phyloP scores from a whole-genome alignment of 768 basidiomycete species.

The Dacryopinax primogenitus region DNA sequence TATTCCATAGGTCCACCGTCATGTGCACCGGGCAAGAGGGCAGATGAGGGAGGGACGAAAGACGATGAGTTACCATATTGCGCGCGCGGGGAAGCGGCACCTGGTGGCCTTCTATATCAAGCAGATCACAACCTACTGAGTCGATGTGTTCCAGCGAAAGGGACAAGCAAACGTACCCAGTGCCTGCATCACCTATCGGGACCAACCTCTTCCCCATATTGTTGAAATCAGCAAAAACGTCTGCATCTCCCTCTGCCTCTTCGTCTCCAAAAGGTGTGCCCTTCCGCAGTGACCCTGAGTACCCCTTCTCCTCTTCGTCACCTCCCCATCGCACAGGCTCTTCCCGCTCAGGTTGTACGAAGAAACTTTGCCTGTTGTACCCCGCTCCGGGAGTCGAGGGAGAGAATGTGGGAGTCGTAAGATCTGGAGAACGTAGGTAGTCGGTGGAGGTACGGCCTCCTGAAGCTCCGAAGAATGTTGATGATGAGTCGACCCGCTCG shows the following conservation, averaged over 20 bases:
- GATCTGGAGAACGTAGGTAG: neutral
- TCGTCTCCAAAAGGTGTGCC: too few species aligned
- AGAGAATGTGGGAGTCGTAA: conserved; percentile 45
- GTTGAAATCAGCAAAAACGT: conserved; percentile 83
- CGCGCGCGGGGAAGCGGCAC: neutral
- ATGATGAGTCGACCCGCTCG: conserved; percentile 10
- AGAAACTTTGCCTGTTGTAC: conserved; percentile 53
- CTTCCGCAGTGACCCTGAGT: neutral
- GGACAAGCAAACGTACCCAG: neutral
- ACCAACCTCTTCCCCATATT: conserved; percentile 57
- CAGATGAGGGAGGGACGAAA: conserved; percentile 7
- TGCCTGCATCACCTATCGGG: conserved; percentile 1
- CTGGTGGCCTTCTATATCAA: neutral
- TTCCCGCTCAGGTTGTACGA: conserved; percentile 51
- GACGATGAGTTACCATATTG: neutral
- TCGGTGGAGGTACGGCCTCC: neutral
- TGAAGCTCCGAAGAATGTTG: conserved; percentile 9
- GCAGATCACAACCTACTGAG: neutral
- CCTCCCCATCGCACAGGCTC: conserved; percentile 68
- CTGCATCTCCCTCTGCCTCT: conserved; percentile 40
- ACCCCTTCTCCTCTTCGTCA: conserved; percentile 39
- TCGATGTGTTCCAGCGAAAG: neutral
- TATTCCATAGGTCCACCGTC: conserved; percentile 55
- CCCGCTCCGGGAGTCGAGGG: conserved; percentile 51
- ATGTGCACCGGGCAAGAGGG: conserved; percentile 32